Conservation (phyloP, 139 green algal species). For the Pseudopediastrum boryanum region DNA sequence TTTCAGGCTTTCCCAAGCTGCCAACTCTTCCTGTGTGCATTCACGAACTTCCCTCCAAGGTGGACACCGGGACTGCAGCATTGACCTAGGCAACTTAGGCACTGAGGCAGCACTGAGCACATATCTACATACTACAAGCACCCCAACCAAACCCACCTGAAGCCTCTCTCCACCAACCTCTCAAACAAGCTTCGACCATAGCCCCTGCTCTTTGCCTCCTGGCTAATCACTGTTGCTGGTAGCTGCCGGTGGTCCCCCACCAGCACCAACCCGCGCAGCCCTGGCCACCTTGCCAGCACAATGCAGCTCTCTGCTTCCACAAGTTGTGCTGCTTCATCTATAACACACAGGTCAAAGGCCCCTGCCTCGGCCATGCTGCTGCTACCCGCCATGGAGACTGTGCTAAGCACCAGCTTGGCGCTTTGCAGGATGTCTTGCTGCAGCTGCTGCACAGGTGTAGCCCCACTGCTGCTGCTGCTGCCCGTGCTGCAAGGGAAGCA, state of each 20-base stretch:
- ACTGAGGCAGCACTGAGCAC: not conserved
- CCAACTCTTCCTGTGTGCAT: too few relatives aligned
- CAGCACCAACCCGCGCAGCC: slow-evolving; percentile 50
- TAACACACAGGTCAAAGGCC: slow-evolving; percentile 71
- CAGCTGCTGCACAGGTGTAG: not conserved
- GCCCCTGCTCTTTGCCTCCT: slow-evolving; percentile 47
- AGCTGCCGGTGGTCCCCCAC: slow-evolving; percentile 83
- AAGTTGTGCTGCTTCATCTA: slow-evolving; percentile 81
- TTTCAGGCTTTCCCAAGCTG: too few relatives aligned
- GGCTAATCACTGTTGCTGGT: slow-evolving; percentile 76
- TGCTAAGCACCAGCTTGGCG: slow-evolving; percentile 18
- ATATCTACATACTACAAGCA: not conserved
- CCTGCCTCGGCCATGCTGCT: not conserved
- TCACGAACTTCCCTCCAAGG: too few relatives aligned
- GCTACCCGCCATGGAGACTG: slow-evolving; percentile 24
- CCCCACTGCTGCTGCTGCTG: not conserved
- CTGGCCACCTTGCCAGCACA: not conserved
- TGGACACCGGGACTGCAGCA: too few relatives aligned
- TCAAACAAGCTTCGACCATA: slow-evolving; percentile 75
- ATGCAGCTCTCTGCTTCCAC: slow-evolving; percentile 64
- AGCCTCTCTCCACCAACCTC: slow-evolving; percentile 57
- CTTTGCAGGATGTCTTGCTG: not conserved
- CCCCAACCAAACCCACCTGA: slow-evolving; percentile 1
- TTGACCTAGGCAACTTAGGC: too few relatives aligned
- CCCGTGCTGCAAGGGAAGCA: not conserved